Conservation (phyloP, 106 monocot genomes). For the Dioscorea zingiberensis region DNA sequence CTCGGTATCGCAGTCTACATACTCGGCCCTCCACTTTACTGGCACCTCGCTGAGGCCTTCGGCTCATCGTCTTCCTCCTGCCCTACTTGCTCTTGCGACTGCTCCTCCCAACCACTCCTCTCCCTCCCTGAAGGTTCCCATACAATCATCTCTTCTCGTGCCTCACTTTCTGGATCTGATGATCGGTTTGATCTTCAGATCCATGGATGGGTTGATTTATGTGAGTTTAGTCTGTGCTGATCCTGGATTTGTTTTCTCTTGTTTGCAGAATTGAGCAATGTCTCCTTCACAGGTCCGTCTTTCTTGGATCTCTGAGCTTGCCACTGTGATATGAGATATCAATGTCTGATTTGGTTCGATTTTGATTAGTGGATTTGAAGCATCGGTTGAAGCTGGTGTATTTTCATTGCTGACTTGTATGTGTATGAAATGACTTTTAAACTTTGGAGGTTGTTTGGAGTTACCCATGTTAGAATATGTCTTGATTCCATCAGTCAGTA, state of each 20-base stretch:
- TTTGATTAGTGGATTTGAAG: background rate
- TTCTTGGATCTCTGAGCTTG: background rate
- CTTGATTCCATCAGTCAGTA: too few species aligned
- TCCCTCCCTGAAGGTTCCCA: conserved; percentile 52
- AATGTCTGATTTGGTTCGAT: background rate
- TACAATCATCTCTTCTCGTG: background rate
- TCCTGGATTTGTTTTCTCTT: background rate
- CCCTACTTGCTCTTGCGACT: conserved; percentile 56
- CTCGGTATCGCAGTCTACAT: conserved; percentile 24
- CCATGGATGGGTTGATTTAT: background rate
- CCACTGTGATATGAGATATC: too few species aligned
- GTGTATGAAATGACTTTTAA: background rate
- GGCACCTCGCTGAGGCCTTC: conserved; percentile 39
- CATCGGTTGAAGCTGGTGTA: background rate
- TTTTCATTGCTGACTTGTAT: background rate
- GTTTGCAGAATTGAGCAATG: conserved; percentile 33
- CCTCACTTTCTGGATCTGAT: conserved; percentile 2
- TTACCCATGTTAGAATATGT: too few species aligned
- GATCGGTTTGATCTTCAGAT: too few species aligned
- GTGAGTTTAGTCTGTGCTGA: background rate
- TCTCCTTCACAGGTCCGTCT: conserved; percentile 26
- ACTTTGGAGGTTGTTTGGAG: too few species aligned
- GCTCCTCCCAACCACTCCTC: conserved; percentile 56
- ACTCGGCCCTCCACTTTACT: conserved; percentile 23
- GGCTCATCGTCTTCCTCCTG: conserved; percentile 24